Percentiles rank a stretch among this genome's conserved stretches.
These are phyloP conservation scores for Solanum chacoense DNA, from an alignment of 305 asterid genomes.

Conservation along the genomic window DNA sequence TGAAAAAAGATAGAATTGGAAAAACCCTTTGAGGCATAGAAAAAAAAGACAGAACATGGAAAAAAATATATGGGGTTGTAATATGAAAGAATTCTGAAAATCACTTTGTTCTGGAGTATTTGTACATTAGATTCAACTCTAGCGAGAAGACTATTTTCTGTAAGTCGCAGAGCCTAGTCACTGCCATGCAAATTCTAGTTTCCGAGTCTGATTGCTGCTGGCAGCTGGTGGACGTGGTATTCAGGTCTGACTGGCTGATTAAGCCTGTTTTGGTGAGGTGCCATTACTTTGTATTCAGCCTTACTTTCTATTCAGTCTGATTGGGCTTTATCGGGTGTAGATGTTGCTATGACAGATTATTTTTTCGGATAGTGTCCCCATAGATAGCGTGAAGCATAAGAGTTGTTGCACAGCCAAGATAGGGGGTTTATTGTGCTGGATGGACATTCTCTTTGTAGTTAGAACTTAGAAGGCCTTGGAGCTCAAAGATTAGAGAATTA, in stretches of 20 bases:
- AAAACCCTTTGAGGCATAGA: neutral
- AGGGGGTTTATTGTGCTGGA: neutral
- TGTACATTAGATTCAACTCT: neutral
- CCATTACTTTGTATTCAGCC: conserved; percentile 11
- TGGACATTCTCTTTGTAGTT: neutral
- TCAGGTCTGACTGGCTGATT: conserved; percentile 13
- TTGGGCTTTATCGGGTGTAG: neutral
- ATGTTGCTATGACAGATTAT: neutral
- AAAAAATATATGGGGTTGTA: neutral
- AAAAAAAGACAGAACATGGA: neutral
- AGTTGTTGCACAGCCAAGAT: neutral
- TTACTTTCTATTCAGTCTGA: neutral
- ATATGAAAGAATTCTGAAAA: neutral
- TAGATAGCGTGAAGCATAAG: neutral
- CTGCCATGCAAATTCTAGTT: conserved; percentile 14
- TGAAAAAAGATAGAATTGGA: neutral
- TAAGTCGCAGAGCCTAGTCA: conserved; percentile 12
- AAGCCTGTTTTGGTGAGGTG: conserved; percentile 25
- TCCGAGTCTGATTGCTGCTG: conserved; percentile 18
- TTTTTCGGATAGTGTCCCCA: neutral
- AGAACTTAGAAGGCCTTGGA: neutral
- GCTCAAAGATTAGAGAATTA: neutral
- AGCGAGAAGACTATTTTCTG: conserved; percentile 8
- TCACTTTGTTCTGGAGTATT: neutral
- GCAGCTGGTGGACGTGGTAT: conserved; percentile 16